Base-by-base conservation (phyloP, 2,329 filamentous ascomycete genomes). In the Pseudodiploospora longispora region DNA sequence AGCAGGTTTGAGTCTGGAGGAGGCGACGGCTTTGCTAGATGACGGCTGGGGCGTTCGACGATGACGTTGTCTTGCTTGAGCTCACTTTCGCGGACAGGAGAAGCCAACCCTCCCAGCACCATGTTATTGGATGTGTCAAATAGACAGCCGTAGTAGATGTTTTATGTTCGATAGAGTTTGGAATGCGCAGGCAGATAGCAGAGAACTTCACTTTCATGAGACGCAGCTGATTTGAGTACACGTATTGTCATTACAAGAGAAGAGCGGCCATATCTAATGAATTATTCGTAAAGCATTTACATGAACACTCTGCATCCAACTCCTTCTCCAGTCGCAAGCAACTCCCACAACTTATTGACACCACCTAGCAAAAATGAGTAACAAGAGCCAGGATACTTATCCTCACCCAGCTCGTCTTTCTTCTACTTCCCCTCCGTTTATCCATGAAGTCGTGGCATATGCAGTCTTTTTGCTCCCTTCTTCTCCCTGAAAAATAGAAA, bases 1-100 rank as follows among this genome's bases (percentile, higher is more conserved):
- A 47, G 84, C 80, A 44, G 88, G 89, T 0, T 62, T 95, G 58
- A 82, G 80, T 50, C 68, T 95, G 6, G 90, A 96, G 66, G 87
- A 91, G 59, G 84, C 87, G 6, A 81, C 85, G 6, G 75, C 72
- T 10, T 64, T 95, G 50, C 64, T 95, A 42, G 80, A 79, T 52
- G 61, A 84, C 47, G 83, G 82, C 5, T 94, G 83, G 83, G 87
- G 87, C 0, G 80, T 87, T 27, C 65, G 67, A 51, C 71, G 69
- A 62, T 46, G 40, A 43, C 4, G 12, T 19, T 19, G 19, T 19
- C 19, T 19, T 19, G 19, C 19, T 19, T 3, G 3, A 19, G 19
- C 19, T 19, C 19, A 19, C 19, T 19, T 3, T 19, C 19, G 19
- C 19, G 19, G 19, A 19, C 19, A 19, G 19, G 19, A 19, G 19